These are phyloP conservation scores for Picocystis sp. DNA, from an alignment of 163 green algal genomes.

Conservation along the genomic window DNA sequence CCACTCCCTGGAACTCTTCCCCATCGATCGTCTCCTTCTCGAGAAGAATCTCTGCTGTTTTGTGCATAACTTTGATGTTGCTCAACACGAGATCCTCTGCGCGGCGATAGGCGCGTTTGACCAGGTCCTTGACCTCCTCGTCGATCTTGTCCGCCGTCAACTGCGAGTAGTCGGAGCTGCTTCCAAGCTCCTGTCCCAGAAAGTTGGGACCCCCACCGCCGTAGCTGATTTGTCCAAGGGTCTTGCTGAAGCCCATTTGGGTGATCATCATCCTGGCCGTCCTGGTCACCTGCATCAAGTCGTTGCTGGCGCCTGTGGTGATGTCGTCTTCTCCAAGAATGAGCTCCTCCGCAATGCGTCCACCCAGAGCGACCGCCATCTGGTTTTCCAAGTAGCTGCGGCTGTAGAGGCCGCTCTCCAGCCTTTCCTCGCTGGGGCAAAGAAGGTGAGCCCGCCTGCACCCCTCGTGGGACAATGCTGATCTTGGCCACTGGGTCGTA, in stretches of 20 bases:
- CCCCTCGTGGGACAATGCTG: constrained; percentile 89
- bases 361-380: constrained; percentile 3
- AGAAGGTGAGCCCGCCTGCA: constrained; percentile 97
- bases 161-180: constrained; percentile 5
- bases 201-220: constrained; percentile 54
- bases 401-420: constrained; percentile 86
- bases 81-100: constrained; percentile 84
- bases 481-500: constrained; percentile 99
- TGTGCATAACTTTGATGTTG: constrained; percentile 89
- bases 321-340: constrained; percentile 95
- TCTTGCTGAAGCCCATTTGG: constrained; percentile 85
- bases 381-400: constrained; percentile 12
- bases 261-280: constrained; percentile 90
- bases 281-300: constrained; percentile 91
- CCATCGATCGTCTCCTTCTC: constrained; percentile 98
- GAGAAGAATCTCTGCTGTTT: constrained; percentile 68
- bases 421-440: constrained; percentile 90
- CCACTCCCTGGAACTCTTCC: constrained; percentile 83
- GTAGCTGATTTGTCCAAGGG: constrained; percentile 78
- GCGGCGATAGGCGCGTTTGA: constrained; percentile 80
- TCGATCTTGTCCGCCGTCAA: constrained; percentile 5
- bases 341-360: constrained; percentile 89
- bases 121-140: constrained; percentile 43
- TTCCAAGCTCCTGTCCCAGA: constrained; percentile 47
- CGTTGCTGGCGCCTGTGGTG: constrained; percentile 74